phyloP scores from a whole-genome alignment of 73 alveolate genomes.

The Tetrahymena elliotti region DNA sequence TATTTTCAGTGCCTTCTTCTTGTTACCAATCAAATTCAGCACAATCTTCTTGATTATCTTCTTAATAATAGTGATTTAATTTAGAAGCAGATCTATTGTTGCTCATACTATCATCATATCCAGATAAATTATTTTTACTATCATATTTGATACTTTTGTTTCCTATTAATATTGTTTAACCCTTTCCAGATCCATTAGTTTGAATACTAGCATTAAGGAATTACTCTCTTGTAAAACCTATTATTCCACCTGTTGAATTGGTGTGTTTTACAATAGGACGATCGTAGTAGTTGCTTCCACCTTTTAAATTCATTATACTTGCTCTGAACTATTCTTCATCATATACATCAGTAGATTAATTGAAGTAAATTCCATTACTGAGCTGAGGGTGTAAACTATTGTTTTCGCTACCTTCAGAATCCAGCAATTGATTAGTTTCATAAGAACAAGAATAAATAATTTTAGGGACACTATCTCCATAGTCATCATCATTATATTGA shows the following conservation, averaged over 20 bases:
- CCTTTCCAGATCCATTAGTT: not conserved
- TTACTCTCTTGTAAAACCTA: not conserved
- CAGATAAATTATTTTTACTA: not conserved
- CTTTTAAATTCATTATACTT: not conserved
- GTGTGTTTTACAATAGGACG: not conserved
- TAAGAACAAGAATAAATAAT: not conserved
- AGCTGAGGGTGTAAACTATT: not conserved
- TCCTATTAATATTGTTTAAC: not conserved
- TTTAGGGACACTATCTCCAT: not conserved
- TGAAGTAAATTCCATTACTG: not conserved
- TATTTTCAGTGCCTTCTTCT: not conserved
- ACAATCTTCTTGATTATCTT: not conserved
- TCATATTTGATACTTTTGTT: not conserved
- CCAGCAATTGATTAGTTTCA: not conserved
- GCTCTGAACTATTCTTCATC: not conserved
- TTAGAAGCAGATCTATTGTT: not conserved
- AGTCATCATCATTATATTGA: not conserved
- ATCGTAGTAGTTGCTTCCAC: not conserved
- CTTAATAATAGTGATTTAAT: not conserved
- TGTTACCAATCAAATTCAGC: not conserved
- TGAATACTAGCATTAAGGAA: not conserved
- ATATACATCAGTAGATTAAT: not conserved
- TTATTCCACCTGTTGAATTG: not conserved
- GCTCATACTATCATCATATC: not conserved
- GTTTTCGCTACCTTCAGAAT: not conserved